Base-by-base conservation (phyloP, 306 rosid genomes). In the Crataegus laevigata region DNA sequence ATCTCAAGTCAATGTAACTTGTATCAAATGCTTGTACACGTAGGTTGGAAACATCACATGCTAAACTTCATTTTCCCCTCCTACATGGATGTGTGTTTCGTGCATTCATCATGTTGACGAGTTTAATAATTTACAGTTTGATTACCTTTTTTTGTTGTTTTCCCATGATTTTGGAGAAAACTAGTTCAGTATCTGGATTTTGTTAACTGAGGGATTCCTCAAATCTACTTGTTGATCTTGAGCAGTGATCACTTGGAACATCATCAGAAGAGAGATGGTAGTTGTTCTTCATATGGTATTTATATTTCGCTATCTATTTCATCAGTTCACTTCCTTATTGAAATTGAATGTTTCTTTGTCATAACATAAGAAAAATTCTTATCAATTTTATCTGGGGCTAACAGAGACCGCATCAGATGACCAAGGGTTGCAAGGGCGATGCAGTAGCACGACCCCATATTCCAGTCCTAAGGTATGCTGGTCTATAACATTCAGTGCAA, bases 391-490 rank as follows among this genome's bases (percentile, higher is more conserved):
- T 50, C 21, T 63, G 50, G 38, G 36, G 32, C 69, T 75, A 85
- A 87, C 66, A 71, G 91, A 85, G 78, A 87, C 83, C 78, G 61
- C 79, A 18, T 84, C 88, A 59, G 89, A 87, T 82, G 82, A 64
- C 52, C 59, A 22, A 6, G n/a, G 50, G 11, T 32, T 84, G 75
- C 86, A 75, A 69, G 90, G 88, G 55, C 82, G 87, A 78, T 85
- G 66, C 78, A 82, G 80, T 78, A 88, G 84, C 38, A 78, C 79
- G 58, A 12, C 58, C 65, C 75, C 52, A 7, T 74, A 68, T 64
- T 81, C 84, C 64, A 82, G 84, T 83, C 83, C 84, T 42, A 85
- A 84, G 92, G 96, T 89, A 36, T 60, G 68, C 55, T 68, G 18
- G 43, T 15, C 42, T 55, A 29, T 55, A 25, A 36, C 73, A 51